Evolutionary conservation across 495 filamentous ascomycete genomes (phyloP), one percentile per base, ranked within the genome.

Genomic region (Rhypophila decipiens): DNA sequence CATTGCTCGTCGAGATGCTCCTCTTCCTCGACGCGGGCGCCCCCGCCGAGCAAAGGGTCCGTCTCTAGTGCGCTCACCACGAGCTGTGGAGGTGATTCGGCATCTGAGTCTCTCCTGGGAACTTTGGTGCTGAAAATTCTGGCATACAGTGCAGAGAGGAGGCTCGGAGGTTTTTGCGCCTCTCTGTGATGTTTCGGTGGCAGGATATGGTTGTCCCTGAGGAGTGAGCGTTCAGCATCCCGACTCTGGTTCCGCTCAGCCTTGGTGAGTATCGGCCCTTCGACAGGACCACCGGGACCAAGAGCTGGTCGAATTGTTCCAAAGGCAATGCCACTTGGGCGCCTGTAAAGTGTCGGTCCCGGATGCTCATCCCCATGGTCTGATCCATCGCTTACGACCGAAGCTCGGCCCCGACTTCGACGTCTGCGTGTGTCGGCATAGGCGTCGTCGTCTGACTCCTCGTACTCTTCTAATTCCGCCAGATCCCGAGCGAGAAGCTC

Each of bases 151-250:
- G 61, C 59, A 0, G 46, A 42, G 9, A 64, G 35, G 7, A 43
- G 11, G 0, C 67, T 58, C 0, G 46, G 56, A 10, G 42, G 34
- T 8, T 56, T 47, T 24, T 53, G 41, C 13, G 53, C 46, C 10
- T 36, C 39, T 3, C 18, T 13, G 7, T 71, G 63, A 55, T 82
- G 76, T 52, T 85, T 84, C 5, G 83, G 77, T 2, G 81, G 76
- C 9, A 90, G 75, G 42, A 93, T 59, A 56, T 85, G 71, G 57
- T 91, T 93, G 58, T 95, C 88, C 42, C 83, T 70, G 24, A 95
- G 65, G 24, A 96, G 66, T 39, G 82, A 79, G 41, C 85, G 72
- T 61, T 93, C 89, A 35, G 88, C 86, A 29, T 82, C 72, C 15
- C 84, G 75, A 24, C 79, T 82, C 31, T 77, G 74, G 19, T 79